Evolutionary conservation across 2,329 filamentous ascomycete genomes (phyloP).

Genomic region (Arthrobotrys iridis): DNA sequence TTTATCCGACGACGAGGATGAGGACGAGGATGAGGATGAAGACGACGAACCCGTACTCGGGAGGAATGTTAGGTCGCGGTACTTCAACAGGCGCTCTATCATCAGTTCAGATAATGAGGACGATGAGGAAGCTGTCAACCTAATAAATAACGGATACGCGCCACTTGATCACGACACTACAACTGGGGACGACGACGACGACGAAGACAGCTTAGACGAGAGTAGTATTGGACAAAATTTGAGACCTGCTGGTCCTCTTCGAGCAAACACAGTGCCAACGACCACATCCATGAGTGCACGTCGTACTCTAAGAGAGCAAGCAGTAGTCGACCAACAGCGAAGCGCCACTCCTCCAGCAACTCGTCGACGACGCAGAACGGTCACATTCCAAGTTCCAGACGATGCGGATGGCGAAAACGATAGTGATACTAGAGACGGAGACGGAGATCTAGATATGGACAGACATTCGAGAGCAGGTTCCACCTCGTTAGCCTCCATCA

Average conservation of each 20-base stretch:
- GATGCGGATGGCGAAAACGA: conserved; percentile 52
- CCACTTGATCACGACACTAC: conserved; percentile 56
- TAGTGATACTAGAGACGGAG: conserved; percentile 48
- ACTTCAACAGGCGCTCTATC: conserved; percentile 43
- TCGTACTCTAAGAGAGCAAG: conserved; percentile 28
- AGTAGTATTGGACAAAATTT: conserved; percentile 36
- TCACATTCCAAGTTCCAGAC: conserved; percentile 51
- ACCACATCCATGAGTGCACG: background rate
- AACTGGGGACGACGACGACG: conserved; percentile 57
- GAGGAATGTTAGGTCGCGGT: conserved; percentile 40
- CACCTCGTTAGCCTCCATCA: conserved; percentile 53
- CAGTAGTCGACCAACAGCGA: background rate
- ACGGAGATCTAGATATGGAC: conserved; percentile 54
- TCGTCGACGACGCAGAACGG: conserved; percentile 43
- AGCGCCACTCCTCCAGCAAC: conserved; percentile 36
- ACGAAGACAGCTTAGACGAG: conserved; percentile 50
- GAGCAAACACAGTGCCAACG: conserved; percentile 43
- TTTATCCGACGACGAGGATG: conserved; percentile 54
- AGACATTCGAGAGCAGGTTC: conserved; percentile 55
- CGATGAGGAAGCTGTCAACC: conserved; percentile 51
- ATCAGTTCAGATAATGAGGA: conserved; percentile 57
- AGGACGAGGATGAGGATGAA: conserved; percentile 56
- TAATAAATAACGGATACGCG: conserved; percentile 54
- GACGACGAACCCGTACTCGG: conserved; percentile 56
- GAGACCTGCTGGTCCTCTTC: conserved; percentile 41